Evolutionary conservation across 495 filamentous ascomycete species (phyloP).

Genomic region (Amniculicola lignicola): DNA sequence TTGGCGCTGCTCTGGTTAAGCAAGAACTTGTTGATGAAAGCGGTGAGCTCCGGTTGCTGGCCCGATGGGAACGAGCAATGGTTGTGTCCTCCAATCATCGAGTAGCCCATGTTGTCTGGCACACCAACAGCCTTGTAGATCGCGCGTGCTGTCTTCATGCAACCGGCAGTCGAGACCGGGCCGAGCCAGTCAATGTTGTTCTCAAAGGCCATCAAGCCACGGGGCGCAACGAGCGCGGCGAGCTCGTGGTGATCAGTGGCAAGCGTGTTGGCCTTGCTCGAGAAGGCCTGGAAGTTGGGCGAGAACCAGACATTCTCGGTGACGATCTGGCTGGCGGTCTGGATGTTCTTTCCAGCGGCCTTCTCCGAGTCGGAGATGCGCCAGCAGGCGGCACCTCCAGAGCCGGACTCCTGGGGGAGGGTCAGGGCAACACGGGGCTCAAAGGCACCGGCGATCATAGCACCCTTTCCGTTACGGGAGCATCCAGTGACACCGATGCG

Average conservation of each 20-base stretch:
- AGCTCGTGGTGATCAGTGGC: constrained; percentile 48
- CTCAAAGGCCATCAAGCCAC: constrained; percentile 45
- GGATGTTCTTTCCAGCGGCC: constrained; percentile 35
- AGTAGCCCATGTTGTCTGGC: constrained; percentile 50
- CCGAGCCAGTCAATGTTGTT: constrained; percentile 50
- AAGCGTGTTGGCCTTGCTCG: constrained; percentile 30
- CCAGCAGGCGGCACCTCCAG: constrained; percentile 51
- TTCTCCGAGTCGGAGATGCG: constrained; percentile 45
- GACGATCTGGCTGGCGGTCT: constrained; percentile 48
- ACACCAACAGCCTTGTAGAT: constrained; percentile 52
- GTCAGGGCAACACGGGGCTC: constrained; percentile 47
- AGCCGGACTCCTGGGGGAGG: constrained; percentile 52
- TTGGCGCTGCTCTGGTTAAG: constrained; percentile 37
- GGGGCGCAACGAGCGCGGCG: constrained; percentile 43
- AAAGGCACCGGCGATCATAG: constrained; percentile 49
- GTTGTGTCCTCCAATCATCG: constrained; percentile 50
- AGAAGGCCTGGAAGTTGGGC: constrained; percentile 38
- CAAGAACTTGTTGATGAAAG: constrained; percentile 55
- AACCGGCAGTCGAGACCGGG: constrained; percentile 48
- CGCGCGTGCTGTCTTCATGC: constrained; percentile 52
- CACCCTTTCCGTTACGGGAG: constrained; percentile 53
- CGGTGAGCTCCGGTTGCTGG: constrained; percentile 50
- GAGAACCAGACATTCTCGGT: constrained; percentile 51
- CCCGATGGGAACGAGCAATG: constrained; percentile 55
- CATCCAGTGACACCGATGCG: constrained; percentile 49